A percentile compares a stretch with the other conserved stretches of the same genome.
phyloP scores from a whole-genome alignment of 2,329 filamentous ascomycete species.

The Claviceps arundinis region DNA sequence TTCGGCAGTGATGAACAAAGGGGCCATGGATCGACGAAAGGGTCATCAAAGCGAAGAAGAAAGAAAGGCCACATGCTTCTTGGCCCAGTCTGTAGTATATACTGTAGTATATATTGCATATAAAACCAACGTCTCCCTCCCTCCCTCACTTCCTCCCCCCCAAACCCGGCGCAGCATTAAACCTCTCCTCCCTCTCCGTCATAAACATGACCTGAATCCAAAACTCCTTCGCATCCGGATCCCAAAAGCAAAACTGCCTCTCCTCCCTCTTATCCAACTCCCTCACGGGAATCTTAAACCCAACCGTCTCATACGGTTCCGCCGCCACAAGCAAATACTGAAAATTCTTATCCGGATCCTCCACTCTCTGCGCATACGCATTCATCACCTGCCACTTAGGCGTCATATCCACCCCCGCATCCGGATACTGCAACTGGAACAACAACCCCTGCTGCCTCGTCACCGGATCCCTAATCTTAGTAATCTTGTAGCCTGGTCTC shows the following conservation, averaged over 20 bases:
- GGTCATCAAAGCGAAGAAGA: neutral
- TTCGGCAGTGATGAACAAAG: too few relatives aligned
- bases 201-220: constrained; percentile 98
- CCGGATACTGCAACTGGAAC: constrained; percentile 94
- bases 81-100: too few relatives aligned
- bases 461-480: constrained; percentile 80
- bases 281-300: constrained; percentile 85
- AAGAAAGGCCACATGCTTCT: neutral
- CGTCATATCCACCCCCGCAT: constrained; percentile 61
- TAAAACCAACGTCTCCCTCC: too few relatives aligned
- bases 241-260: constrained; percentile 87
- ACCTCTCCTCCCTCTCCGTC: constrained; percentile 92
- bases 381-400: constrained; percentile 95
- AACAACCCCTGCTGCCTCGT: constrained; percentile 80
- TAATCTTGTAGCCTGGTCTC: constrained; percentile 93
- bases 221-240: constrained; percentile 90
- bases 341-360: constrained; percentile 85
- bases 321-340: constrained; percentile 93
- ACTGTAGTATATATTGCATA: too few relatives aligned
- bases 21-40: too few relatives aligned
- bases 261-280: constrained; percentile 86
- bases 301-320: constrained; percentile 95
- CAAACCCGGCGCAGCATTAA: constrained; percentile 50
- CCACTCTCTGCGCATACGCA: constrained; percentile 88
- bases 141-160: constrained; percentile 30